A percentile compares a stretch with the other conserved stretches of the same genome.
phyloP scores from a whole-genome alignment of 2,329 filamentous ascomycete genomes.

The Hypoxylon rubiginosum region DNA sequence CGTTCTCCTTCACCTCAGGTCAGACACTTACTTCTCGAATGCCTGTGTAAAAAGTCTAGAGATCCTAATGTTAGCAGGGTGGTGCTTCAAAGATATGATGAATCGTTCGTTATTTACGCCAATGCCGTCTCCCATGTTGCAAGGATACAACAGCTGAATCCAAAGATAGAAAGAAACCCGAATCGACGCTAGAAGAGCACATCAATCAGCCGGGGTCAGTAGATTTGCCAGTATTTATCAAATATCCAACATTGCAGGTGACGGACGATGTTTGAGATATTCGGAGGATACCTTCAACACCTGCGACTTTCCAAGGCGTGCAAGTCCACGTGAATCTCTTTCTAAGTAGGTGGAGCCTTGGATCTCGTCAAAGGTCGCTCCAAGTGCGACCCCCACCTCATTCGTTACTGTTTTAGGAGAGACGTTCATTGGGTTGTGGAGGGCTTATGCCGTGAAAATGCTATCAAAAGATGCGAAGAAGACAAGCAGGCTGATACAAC shows the following conservation, averaged over 20 bases:
- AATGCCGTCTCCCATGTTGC: slow-evolving; percentile 40
- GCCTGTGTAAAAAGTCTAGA: slow-evolving; percentile 32
- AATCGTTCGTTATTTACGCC: slow-evolving; percentile 24
- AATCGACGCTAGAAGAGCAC: slow-evolving; percentile 35
- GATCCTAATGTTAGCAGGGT: slow-evolving; percentile 6
- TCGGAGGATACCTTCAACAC: slow-evolving; percentile 37
- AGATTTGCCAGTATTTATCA: not conserved
- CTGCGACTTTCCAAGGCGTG: slow-evolving; percentile 40
- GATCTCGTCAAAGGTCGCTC: slow-evolving; percentile 36
- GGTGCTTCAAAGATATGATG: not conserved
- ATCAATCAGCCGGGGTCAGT: not conserved
- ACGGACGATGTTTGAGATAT: slow-evolving; percentile 1
- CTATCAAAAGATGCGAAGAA: not conserved
- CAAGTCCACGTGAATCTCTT: slow-evolving; percentile 35
- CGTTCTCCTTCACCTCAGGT: not conserved
- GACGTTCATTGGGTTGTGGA: slow-evolving; percentile 9
- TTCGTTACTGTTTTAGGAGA: slow-evolving; percentile 14
- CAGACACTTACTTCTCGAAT: slow-evolving; percentile 28
- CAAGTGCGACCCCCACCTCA: not conserved
- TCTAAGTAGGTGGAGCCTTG: slow-evolving; percentile 42
- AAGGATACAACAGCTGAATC: slow-evolving; percentile 41
- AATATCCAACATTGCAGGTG: not conserved
- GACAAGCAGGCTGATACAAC: not conserved
- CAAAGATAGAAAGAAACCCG: slow-evolving; percentile 40
- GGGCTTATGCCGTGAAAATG: not conserved